A percentile compares a stretch with the other conserved stretches of the same genome.
Evolutionary conservation across 805 yeast species (phyloP).

Genomic region (Candida suzukii): DNA sequence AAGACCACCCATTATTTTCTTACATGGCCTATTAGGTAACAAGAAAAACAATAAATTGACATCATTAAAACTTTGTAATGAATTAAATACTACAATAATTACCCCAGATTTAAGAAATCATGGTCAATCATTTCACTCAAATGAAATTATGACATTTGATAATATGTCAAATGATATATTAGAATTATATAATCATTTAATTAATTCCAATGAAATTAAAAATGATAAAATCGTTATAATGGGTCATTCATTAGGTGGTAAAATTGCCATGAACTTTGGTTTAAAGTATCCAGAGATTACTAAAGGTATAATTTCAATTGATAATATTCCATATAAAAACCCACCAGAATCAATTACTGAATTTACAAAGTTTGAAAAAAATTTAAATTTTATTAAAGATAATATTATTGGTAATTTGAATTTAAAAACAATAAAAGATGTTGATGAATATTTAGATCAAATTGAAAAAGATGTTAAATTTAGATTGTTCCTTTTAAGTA

Average conservation of each 20-base stretch:
- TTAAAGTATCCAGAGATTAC: constrained; percentile 56
- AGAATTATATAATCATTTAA: constrained; percentile 37
- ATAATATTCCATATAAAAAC: constrained; percentile 70
- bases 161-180: constrained; percentile 79
- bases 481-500: constrained; percentile 69
- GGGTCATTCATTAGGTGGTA: constrained; percentile 93
- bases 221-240: constrained; percentile 42
- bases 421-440: constrained; percentile 41
- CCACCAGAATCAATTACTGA: constrained; percentile 28
- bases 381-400: constrained; percentile 9
- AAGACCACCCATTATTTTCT: constrained; percentile 57
- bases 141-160: constrained; percentile 57
- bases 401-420: constrained; percentile 2
- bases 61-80: constrained; percentile 43
- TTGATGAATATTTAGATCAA: constrained; percentile 49
- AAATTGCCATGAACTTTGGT: constrained; percentile 80
- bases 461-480: constrained; percentile 55
- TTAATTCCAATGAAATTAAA: constrained; percentile 22
- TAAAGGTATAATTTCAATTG: constrained; percentile 57
- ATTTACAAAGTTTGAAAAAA: constrained; percentile 23
- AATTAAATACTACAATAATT: constrained; percentile 48
- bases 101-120: constrained; percentile 82
- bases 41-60: constrained; percentile 72
- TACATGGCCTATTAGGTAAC: constrained; percentile 88
- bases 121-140: constrained; percentile 77